Evolutionary conservation across 2,329 filamentous ascomycete species (phyloP), one percentile per base, ranked within the genome.

Genomic region (Tolypocladium cylindrosporum): DNA sequence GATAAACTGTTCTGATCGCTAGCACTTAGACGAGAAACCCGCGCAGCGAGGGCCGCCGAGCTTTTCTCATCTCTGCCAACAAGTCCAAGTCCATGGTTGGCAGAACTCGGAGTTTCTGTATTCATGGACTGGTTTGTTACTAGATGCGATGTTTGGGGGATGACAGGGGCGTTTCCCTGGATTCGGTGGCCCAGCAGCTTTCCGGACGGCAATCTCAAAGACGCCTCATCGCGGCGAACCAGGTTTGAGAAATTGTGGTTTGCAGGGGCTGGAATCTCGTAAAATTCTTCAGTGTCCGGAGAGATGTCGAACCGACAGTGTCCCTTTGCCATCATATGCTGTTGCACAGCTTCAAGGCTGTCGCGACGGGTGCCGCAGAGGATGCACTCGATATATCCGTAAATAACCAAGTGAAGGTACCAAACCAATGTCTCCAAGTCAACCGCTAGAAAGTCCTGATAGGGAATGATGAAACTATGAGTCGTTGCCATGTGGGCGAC

Each of bases 321-420:
- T 0, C 77, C 73, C 50, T 79, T 81, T 11, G 70, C 73, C 0
- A 67, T 60, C 79, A 81, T 82, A 60, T 82, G 81, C 36, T 80
- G 77, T 54, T 78, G 77, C 0, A 76, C 72, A 0, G 73, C 80
- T 55, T 77, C 69, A 0, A 71, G 67, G 0, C 75, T 78, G 2
- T 65, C 66, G 37, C 77, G 72, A 37, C 74, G 68, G 2, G 71
- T 75, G 0, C 75, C 75, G 62, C 80, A 84, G n/a, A 72, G 72
- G 39, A 84, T 71, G 59, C 80, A 84, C 63, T 81, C 78, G 27
- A 70, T 68, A 57, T 79, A 81, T 1, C 67, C 72, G 21, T 71
- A 75, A 31, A 83, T 75, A 55, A 83, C 67, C 4, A 79, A 69
- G 57, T 77, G 73, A 0, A 82, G 65, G 55, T 82, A 81, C 36